Evolutionary conservation across 2,329 filamentous ascomycete species (phyloP), one percentile per base, ranked within the genome.

Genomic region (Fusarium sp.): DNA sequence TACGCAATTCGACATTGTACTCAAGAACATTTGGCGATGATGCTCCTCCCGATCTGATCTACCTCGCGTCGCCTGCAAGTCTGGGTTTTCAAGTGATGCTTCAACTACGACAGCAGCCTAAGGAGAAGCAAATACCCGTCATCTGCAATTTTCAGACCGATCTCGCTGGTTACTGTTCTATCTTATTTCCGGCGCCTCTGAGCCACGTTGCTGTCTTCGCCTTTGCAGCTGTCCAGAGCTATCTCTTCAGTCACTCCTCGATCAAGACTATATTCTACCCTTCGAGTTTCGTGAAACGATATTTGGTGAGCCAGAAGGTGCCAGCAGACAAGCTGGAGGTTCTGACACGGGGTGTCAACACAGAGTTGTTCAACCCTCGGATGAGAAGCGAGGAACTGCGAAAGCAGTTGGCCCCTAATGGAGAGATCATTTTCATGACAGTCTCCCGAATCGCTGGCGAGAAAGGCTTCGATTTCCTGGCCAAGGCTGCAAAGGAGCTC

Each of bases 101-200:
- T n/a, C 90, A 93, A 77, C 81, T 92, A 55, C 86, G 89, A 47
- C 90, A 92, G 72, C 85, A 92, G 59, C 82, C 84, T 18, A 79
- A 79, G 27, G 82, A 86, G 36, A 83, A 84, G 13, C 89, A 89
- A 45, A 86, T 90, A 2, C 88, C 88, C 5, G 83, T 92, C 4
- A 84, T 93, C 46, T 87, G 91, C 78, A 93, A 93, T 79, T 93
- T 92, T 72, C 91, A 93, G 79, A 93, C 91, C 2, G 91, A 93
- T 76, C 82, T 93, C 14, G 88, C 90, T 0, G 90, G 90, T 4
- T 93, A 93, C 78, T 91, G 89, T 75, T 86, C 88, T 53, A 92
- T 93, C 55, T 82, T 93, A n/a, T 91, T 93, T 67, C 90, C 91
- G 0, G 81, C 84, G 3, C 90, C 89, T 0, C 83, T 93, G 22